These are phyloP conservation scores for Fistulinella prunicolor DNA, from an alignment of 768 basidiomycete species.

Conservation along the genomic window DNA sequence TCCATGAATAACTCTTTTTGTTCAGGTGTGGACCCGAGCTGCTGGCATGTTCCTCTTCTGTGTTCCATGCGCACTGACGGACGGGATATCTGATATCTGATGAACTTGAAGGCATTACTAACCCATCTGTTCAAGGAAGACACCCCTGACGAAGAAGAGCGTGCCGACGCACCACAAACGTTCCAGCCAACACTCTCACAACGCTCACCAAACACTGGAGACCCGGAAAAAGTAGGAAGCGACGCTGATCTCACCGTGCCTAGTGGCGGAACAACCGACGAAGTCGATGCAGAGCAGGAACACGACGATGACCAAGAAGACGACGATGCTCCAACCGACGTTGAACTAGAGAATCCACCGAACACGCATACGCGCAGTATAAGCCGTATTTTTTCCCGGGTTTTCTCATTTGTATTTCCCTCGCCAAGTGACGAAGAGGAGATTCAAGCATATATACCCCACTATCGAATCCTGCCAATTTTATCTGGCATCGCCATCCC, in stretches of 20 bases:
- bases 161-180: background rate
- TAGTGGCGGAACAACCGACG: background rate
- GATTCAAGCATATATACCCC: constrained; percentile 42
- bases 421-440: constrained; percentile 23
- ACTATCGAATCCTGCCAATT: constrained; percentile 63
- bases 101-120: constrained; percentile 15
- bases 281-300: constrained; percentile 4
- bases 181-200: background rate
- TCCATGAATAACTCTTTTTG: too few species aligned
- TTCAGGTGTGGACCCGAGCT: background rate
- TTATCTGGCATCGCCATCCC: constrained; percentile 67
- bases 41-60: background rate
- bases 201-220: background rate
- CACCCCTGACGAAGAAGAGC: constrained; percentile 19
- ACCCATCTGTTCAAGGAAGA: constrained; percentile 4
- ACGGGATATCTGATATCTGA: background rate
- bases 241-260: background rate
- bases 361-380: background rate
- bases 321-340: background rate
- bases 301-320: constrained; percentile 12
- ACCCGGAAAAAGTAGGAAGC: background rate
- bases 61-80: constrained; percentile 7
- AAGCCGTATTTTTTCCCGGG: constrained; percentile 3
- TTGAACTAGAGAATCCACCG: background rate
- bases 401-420: constrained; percentile 14